Conservation (phyloP, 495 filamentous ascomycete genomes). For the Podospora sp. region DNA sequence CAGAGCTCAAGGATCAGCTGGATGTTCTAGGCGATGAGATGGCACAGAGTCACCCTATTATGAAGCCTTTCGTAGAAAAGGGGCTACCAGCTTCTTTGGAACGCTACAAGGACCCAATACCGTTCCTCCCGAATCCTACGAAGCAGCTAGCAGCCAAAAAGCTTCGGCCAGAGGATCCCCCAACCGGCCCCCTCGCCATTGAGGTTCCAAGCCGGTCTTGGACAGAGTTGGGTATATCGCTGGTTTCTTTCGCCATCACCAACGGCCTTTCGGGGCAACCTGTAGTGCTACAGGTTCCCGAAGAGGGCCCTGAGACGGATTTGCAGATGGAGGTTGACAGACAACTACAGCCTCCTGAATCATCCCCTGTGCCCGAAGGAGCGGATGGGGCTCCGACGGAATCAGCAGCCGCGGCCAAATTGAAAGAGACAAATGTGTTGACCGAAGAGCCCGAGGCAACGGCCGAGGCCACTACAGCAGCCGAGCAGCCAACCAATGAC, state of each 20-base stretch:
- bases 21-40: slow-evolving; percentile 70
- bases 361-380: slow-evolving; percentile 2
- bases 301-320: slow-evolving; percentile 38
- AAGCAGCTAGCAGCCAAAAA: slow-evolving; percentile 34
- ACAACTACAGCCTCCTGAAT: slow-evolving; percentile 30
- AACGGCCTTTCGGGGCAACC: slow-evolving; percentile 38
- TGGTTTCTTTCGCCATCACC: slow-evolving; percentile 36
- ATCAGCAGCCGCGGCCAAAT: slow-evolving; percentile 20
- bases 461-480: slow-evolving; percentile 24
- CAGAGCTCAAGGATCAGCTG: slow-evolving; percentile 72
- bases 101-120: slow-evolving; percentile 72
- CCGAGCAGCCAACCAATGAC: slow-evolving; percentile 21
- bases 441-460: not conserved
- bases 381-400: slow-evolving; percentile 6
- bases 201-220: slow-evolving; percentile 40
- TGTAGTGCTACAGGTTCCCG: slow-evolving; percentile 41
- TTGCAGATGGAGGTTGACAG: slow-evolving; percentile 44
- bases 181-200: slow-evolving; percentile 55
- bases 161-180: slow-evolving; percentile 48
- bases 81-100: slow-evolving; percentile 64
- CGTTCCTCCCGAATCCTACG: slow-evolving; percentile 67
- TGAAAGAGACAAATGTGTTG: slow-evolving; percentile 12
- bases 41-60: slow-evolving; percentile 66
- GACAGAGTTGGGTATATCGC: slow-evolving; percentile 45
- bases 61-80: slow-evolving; percentile 63